phyloP scores from a whole-genome alignment of 805 yeast genomes.

The Tetrapisispora namnaoensis region DNA sequence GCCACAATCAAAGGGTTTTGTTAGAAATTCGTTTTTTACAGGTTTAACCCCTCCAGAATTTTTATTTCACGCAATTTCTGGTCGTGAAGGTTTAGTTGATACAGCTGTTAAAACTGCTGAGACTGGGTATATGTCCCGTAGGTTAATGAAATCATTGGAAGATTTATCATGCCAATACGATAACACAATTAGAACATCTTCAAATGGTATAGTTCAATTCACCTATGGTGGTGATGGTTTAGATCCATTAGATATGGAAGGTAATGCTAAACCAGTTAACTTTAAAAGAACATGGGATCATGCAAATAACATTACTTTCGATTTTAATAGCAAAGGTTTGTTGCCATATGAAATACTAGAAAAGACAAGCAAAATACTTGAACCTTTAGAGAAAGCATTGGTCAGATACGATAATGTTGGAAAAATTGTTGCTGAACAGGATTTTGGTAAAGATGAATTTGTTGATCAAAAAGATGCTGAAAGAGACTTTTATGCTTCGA shows the following conservation, averaged over 20 bases:
- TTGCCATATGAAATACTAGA: constrained; percentile 61
- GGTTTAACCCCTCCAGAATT: constrained; percentile 96
- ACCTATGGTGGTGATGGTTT: constrained; percentile 98
- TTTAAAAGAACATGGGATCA: constrained; percentile 93
- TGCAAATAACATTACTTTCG: constrained; percentile 62
- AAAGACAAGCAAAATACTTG: constrained; percentile 44
- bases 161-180: constrained; percentile 92
- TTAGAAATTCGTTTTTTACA: constrained; percentile 85
- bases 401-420: constrained; percentile 71
- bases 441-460: constrained; percentile 43
- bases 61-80: constrained; percentile 96
- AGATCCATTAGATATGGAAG: constrained; percentile 98
- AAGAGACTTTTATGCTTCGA: constrained; percentile 69
- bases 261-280: constrained; percentile 94
- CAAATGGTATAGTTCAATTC: constrained; percentile 94
- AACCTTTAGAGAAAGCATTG: constrained; percentile 51
- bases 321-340: constrained; percentile 43
- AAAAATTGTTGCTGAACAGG: constrained; percentile 35
- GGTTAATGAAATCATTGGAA: constrained; percentile 95
- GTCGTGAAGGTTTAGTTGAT: constrained; percentile 98
- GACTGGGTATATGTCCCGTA: constrained; percentile 96
- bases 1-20: constrained; percentile 97
- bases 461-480: constrained; percentile 86
- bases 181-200: constrained; percentile 86
- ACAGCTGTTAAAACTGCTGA: constrained; percentile 99